Base-by-base conservation (phyloP, 1,284 basidiomycete species). In the Puccinia coronata region DNA sequence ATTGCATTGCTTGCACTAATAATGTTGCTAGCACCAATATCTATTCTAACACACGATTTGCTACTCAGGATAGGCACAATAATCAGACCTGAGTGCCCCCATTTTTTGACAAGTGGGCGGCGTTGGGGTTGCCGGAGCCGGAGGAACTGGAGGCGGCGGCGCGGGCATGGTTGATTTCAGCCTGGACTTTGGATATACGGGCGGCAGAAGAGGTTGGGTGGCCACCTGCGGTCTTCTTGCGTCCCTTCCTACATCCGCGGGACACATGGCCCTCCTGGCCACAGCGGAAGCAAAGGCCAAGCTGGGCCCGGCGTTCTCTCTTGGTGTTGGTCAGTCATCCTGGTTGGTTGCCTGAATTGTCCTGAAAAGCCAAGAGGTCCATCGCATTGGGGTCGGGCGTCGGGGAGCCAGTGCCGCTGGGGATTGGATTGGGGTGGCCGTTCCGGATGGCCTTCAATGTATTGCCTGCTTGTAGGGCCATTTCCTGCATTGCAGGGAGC, bases 51-150 rank as follows among this genome's bases (percentile, higher is more conserved):
- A 28, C 12, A 28, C 16, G 28, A 4, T 9, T 4, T 18, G 11
- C 2, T 43, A 28, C 67, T 70, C 67, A 70, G 67, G 67, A 47
- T 47, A 70, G 67, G 67, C 18, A 70, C 67, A 70, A 28, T 20
- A 0, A 3, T 70, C 34, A 70, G 2, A 34, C 39, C 67, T 70
- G 67, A 70, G 67, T 16, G 16, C 39, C 2, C 1, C 31, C 67
- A 57, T 57, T 53, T 53, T 53, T 53, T 53, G 51, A n/a, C 51
- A n/a, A 53, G 16, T 23, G 18, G 1, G 16, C 16, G 51, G 51
- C 16, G 18, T 11, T 11, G 49, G 8, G 49, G 18, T 20, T 51
- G 18, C 49, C 18, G 9, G 49, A 14, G 51, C 20, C 8, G 23
- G 51, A 8, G 51, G 1, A 1, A 23, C 18, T 23, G n/a, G 18